phyloP scores from a whole-genome alignment of 1,284 basidiomycete species.

The Trichosporon sp. region DNA sequence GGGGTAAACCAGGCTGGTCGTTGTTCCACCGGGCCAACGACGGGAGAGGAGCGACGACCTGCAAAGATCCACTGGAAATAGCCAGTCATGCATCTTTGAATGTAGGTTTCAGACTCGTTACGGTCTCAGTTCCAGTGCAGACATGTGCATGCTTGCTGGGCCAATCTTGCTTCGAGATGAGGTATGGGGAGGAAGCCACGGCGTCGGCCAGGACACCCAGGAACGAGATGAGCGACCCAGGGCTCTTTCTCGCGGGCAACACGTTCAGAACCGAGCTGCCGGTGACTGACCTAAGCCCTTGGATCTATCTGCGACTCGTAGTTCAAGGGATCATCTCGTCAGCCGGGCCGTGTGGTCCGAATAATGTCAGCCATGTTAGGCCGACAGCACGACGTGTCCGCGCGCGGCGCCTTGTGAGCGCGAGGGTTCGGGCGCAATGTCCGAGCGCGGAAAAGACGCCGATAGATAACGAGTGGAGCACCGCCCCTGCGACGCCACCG shows the following conservation, averaged over 20 bases:
- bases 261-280: not conserved
- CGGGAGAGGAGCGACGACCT: too few species aligned
- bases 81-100: not conserved
- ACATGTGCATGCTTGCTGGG: not conserved
- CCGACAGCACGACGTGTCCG: not conserved
- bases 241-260: not conserved
- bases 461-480: conserved; percentile 15
- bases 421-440: not conserved
- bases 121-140: not conserved
- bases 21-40: not conserved
- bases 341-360: not conserved
- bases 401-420: too few species aligned
- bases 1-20: not conserved
- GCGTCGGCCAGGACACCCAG: not conserved
- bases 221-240: conserved; percentile 1
- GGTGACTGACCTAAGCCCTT: not conserved
- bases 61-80: not conserved
- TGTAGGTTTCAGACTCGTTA: not conserved
- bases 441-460: conserved; percentile 16
- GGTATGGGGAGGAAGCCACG: conserved; percentile 2
- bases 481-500: not conserved
- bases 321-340: too few species aligned
- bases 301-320: not conserved
- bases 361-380: not conserved
- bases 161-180: not conserved